phyloP scores from a whole-genome alignment of 805 yeast species.

The Kuraishia ogatae region DNA sequence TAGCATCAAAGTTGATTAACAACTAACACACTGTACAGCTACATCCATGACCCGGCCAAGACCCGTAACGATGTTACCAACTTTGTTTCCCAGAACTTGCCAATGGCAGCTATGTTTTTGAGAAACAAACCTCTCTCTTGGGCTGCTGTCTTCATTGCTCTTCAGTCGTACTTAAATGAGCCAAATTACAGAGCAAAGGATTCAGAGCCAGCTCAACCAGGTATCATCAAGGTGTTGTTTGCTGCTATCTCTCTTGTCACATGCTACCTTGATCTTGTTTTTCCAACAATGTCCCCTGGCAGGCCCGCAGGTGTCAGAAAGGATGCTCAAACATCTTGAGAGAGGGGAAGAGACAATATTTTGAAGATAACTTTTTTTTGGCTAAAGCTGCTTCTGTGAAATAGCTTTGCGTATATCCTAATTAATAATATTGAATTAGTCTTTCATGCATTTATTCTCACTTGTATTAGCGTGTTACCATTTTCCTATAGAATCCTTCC shows the following conservation, averaged over 20 bases:
- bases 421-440: too few relatives aligned
- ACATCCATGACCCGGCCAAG: constrained; percentile 39
- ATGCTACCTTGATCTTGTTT: constrained; percentile 42
- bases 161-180: constrained; percentile 38
- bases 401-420: not conserved
- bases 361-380: not conserved
- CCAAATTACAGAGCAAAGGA: constrained; percentile 19
- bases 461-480: too few relatives aligned
- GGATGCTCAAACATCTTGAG: not conserved
- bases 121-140: constrained; percentile 46
- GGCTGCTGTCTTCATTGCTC: constrained; percentile 42
- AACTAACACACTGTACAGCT: constrained; percentile 14
- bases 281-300: constrained; percentile 27
- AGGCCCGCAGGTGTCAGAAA: constrained; percentile 14
- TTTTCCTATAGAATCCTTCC: not conserved
- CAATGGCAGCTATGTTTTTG: constrained; percentile 60
- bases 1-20: too few relatives aligned
- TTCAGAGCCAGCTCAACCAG: constrained; percentile 30
- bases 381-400: not conserved
- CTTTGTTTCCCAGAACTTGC: constrained; percentile 43
- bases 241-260: constrained; percentile 37
- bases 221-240: constrained; percentile 35
- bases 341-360: not conserved
- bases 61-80: constrained; percentile 35
- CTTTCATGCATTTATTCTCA: too few relatives aligned